These are phyloP conservation scores for Xerocomus cyaneibrunnescens DNA, from an alignment of 1,284 basidiomycete species.

Conservation along the genomic window DNA sequence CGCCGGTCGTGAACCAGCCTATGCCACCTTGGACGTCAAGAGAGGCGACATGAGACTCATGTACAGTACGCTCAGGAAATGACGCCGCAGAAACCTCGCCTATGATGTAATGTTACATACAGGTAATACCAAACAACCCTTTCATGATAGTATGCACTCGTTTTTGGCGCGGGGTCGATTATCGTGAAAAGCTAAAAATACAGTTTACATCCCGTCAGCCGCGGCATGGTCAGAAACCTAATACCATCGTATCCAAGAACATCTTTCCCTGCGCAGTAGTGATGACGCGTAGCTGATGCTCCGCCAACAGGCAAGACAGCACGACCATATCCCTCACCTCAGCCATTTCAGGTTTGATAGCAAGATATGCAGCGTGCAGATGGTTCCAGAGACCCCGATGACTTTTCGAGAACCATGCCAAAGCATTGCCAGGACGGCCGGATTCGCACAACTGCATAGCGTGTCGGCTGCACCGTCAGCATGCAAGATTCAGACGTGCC, in stretches of 20 bases:
- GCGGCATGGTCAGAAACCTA: conserved; percentile 1
- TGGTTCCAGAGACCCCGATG: too few relatives aligned
- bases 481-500: background rate
- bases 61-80: background rate
- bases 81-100: background rate
- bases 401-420: conserved; percentile 20
- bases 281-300: conserved; percentile 8
- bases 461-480: background rate
- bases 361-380: conserved; percentile 4
- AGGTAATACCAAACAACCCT: background rate
- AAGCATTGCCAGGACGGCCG: background rate
- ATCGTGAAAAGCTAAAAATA: background rate
- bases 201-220: background rate
- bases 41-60: conserved; percentile 17
- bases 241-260: background rate
- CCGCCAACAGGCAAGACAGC: conserved; percentile 24
- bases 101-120: background rate
- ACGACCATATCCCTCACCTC: conserved; percentile 20
- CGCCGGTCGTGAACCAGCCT: conserved; percentile 40
- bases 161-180: background rate
- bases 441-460: conserved; percentile 15
- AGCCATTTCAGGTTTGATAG: conserved; percentile 15
- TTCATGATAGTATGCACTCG: background rate
- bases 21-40: conserved; percentile 40
- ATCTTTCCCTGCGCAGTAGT: background rate